Base-by-base conservation (phyloP, 2,329 filamentous ascomycete species). In the Zymoseptoria pseudotritici region DNA sequence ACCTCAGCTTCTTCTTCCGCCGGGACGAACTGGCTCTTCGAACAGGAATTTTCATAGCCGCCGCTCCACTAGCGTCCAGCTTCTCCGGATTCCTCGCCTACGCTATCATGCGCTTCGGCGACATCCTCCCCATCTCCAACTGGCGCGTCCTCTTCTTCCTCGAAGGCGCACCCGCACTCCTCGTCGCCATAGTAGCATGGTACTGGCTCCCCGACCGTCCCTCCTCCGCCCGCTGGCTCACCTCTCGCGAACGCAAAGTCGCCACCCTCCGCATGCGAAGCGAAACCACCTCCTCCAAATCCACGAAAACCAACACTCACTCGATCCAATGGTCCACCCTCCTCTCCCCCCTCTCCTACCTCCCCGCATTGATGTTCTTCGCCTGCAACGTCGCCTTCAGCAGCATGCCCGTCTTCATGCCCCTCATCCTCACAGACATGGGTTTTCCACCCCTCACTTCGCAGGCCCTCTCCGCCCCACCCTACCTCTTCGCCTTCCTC, bases 111-210 rank as follows among this genome's bases (percentile, higher is more conserved):
- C 85, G 84, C 67, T 68, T 91, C 13, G 89, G 85, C 55, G 76
- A 83, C 54, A 70, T 80, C 61, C 79, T 83, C 1, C 88, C 88
- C 17, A 86, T 96, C 55, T 88, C 90, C 0, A 85, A 89, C 3
- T 96, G 91, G 91, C 83, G 91, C n/a, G 80, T 92, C 1, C 79
- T 96, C 26, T 95, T 96, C 69, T 80, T 96, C 7, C 67, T 93
- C 11, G 91, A 96, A 73, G 91, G 91, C 1, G 93, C 95, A 61
- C 91, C 91, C 1, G 91, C 88, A 24, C 82, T 95, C 51, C 63
- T 96, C 8, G 83, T 89, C 11, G 86, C 89, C 5, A 84, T 88
- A 0, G 80, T 87, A 63, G 88, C 90, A 11, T 96, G 86, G 86
- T 78, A 80, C 57, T 78, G 87, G 69, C 85, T 96, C 55, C 91